These are phyloP conservation scores for Ceratobasidium sp. DNA, from an alignment of 1,284 basidiomycete species.

Conservation along the genomic window DNA sequence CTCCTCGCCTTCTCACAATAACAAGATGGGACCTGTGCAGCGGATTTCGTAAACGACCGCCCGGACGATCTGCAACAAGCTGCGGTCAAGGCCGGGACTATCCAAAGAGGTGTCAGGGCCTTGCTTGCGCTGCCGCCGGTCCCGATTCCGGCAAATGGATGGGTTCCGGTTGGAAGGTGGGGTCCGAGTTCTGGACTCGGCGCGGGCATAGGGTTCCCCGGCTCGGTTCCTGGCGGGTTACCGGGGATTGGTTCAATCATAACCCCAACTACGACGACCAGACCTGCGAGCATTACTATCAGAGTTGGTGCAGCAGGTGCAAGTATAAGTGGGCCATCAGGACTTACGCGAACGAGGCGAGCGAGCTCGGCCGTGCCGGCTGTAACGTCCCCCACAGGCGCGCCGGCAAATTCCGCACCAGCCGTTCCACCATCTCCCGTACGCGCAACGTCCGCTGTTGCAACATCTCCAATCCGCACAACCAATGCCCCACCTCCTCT, in stretches of 20 bases:
- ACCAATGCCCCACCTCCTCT: conserved; percentile 13
- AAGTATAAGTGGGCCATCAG: not conserved
- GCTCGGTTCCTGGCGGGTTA: too few relatives aligned
- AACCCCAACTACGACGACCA: not conserved
- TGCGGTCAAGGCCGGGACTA: conserved; percentile 24
- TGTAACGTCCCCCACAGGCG: not conserved
- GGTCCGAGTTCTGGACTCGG: conserved; percentile 12
- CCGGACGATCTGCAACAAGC: conserved; percentile 5
- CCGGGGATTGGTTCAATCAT: not conserved
- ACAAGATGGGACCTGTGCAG: not conserved
- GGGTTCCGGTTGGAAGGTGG: conserved; percentile 32
- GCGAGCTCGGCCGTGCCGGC: not conserved
- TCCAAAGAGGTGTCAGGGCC: conserved; percentile 24
- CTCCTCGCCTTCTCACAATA: too few relatives aligned
- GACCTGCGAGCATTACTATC: conserved; percentile 8
- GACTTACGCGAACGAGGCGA: conserved; percentile 8
- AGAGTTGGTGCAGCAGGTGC: not conserved
- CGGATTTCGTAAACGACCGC: conserved; percentile 42
- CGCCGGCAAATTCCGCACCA: not conserved
- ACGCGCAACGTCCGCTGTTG: not conserved
- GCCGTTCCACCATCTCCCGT: not conserved
- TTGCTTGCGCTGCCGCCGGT: conserved; percentile 24
- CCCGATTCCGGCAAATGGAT: conserved; percentile 17
- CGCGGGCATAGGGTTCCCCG: not conserved
- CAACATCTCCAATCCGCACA: not conserved